Evolutionary conservation across 2,329 filamentous ascomycete genomes (phyloP).

Genomic region (Fonsecaea multimorphosa): DNA sequence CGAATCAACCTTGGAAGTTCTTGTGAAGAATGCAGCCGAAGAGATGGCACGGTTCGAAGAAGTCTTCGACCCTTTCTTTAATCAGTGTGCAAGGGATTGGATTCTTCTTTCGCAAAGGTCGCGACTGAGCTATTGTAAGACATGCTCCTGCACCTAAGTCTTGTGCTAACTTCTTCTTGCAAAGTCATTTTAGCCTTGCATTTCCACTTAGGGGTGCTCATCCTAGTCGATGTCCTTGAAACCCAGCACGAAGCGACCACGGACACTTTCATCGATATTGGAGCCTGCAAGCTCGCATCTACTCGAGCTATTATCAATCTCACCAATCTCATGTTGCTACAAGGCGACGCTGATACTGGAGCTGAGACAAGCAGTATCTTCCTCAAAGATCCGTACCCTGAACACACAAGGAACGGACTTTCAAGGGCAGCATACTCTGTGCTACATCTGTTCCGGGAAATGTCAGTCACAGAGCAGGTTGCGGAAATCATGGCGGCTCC

Average conservation of each 20-base stretch:
- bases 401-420: slow-evolving; percentile 21
- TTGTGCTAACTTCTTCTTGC: background rate
- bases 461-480: background rate
- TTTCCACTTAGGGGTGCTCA: slow-evolving; percentile 23
- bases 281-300: slow-evolving; percentile 6
- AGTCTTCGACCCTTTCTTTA: slow-evolving; percentile 11
- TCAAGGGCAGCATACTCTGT: slow-evolving; percentile 14
- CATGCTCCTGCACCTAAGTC: background rate
- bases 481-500: background rate
- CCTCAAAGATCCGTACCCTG: slow-evolving; percentile 22
- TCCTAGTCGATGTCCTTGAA: slow-evolving; percentile 19
- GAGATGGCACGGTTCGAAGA: background rate
- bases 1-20: background rate
- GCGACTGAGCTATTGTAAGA: slow-evolving; percentile 22
- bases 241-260: background rate
- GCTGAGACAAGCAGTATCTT: slow-evolving; percentile 1
- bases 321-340: slow-evolving; percentile 19
- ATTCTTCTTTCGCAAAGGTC: slow-evolving; percentile 16
- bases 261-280: background rate
- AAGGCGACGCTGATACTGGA: background rate
- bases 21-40: background rate
- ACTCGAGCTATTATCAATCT: slow-evolving; percentile 15
- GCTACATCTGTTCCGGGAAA: background rate
- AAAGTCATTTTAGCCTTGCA: slow-evolving; percentile 17
- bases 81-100: slow-evolving; percentile 13